Evolutionary conservation across 352 stramenopile genomes (phyloP).

Genomic region (Phytopythium kandeliae): DNA sequence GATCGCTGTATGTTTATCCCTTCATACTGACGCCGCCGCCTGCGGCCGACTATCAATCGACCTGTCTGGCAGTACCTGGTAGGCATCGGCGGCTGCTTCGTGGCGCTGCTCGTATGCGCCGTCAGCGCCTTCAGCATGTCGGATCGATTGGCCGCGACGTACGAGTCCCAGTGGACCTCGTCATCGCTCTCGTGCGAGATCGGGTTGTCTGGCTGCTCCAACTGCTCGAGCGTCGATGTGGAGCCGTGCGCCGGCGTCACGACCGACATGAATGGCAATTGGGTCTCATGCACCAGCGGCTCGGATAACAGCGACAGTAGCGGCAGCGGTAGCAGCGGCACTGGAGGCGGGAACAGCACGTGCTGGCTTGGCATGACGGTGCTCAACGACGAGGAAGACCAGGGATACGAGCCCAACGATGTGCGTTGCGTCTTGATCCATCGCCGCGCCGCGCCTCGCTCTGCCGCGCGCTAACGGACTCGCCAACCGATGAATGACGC

Average conservation of each 20-base stretch:
- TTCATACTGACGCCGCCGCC: slow-evolving; percentile 3
- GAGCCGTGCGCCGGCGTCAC: slow-evolving; percentile 31
- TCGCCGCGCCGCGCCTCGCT: not conserved
- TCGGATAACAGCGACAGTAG: not conserved
- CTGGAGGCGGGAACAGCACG: too few species aligned
- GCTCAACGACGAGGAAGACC: slow-evolving; percentile 37
- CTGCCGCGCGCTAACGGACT: slow-evolving; percentile 4
- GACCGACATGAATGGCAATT: slow-evolving; percentile 24
- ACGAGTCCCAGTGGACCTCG: slow-evolving; percentile 34
- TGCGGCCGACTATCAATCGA: slow-evolving; percentile 2
- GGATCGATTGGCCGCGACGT: slow-evolving; percentile 44
- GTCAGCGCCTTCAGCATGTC: slow-evolving; percentile 65
- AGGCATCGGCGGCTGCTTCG: slow-evolving; percentile 52
- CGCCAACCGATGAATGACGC: not conserved
- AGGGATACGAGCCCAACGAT: slow-evolving; percentile 56
- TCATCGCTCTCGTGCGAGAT: slow-evolving; percentile 63
- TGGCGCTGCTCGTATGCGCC: slow-evolving; percentile 55
- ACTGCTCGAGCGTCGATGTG: slow-evolving; percentile 41
- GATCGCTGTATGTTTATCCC: not conserved
- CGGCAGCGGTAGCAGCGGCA: not conserved
- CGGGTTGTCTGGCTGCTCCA: slow-evolving; percentile 58
- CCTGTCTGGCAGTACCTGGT: slow-evolving; percentile 56
- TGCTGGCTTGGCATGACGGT: slow-evolving; percentile 55
- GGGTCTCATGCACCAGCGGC: slow-evolving; percentile 32
- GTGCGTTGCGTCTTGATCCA: slow-evolving; percentile 23